These are phyloP conservation scores for Phaffomyces thermotolerans DNA, from an alignment of 805 yeast genomes.

Conservation along the genomic window DNA sequence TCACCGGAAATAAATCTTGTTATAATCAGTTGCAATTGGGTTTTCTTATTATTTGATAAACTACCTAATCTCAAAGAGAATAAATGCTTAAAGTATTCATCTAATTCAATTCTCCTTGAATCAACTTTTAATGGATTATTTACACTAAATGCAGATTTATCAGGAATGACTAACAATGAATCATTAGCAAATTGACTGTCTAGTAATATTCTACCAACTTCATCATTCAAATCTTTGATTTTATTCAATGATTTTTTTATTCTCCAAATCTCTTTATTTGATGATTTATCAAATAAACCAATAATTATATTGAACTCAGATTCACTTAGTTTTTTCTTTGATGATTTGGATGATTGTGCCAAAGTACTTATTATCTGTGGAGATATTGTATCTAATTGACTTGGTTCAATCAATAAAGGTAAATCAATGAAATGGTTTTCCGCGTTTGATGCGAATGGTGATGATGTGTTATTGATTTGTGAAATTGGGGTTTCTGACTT, in stretches of 20 bases:
- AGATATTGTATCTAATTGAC: conserved; percentile 44
- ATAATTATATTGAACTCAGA: conserved; percentile 44
- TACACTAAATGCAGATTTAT: conserved; percentile 46
- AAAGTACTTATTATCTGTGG: conserved; percentile 45
- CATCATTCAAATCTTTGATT: conserved; percentile 25
- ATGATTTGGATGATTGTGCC: conserved; percentile 21
- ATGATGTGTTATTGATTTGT: background rate
- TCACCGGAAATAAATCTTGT: conserved; percentile 65
- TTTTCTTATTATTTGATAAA: conserved; percentile 38
- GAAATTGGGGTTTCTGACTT: too few relatives aligned
- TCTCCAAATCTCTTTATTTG: conserved; percentile 66
- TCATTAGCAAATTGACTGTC: conserved; percentile 41
- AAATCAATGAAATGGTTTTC: conserved; percentile 7
- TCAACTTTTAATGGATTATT: conserved; percentile 63
- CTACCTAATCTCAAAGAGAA: conserved; percentile 42
- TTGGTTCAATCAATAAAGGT: conserved; percentile 51
- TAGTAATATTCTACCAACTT: conserved; percentile 29
- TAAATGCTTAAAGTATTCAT: conserved; percentile 51
- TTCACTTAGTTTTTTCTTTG: conserved; percentile 38
- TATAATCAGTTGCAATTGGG: conserved; percentile 22
- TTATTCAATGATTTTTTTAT: conserved; percentile 58
- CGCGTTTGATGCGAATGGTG: background rate
- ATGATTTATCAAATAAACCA: conserved; percentile 53
- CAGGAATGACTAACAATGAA: conserved; percentile 56
- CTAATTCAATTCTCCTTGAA: conserved; percentile 44